A percentile compares a stretch with the other conserved stretches of the same genome.
phyloP scores from a whole-genome alignment of 1,284 basidiomycete genomes.

The Volvariella volvacea region DNA sequence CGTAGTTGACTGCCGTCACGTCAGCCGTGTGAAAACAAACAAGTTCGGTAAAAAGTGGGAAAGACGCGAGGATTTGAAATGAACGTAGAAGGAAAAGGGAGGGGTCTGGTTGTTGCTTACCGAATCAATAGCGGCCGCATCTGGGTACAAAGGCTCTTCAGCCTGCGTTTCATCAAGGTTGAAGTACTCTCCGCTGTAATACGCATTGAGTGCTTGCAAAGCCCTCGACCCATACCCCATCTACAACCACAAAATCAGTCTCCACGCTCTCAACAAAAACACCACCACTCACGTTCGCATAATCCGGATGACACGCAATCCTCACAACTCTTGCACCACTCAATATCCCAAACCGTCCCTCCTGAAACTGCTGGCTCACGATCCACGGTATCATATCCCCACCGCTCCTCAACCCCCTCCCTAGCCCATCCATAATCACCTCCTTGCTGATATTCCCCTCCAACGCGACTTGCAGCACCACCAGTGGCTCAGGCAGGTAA shows the following conservation, averaged over 20 bases:
- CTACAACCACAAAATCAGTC: slow-evolving; percentile 29
- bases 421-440: slow-evolving; percentile 82
- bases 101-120: too few species aligned
- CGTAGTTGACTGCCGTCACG: slow-evolving; percentile 29
- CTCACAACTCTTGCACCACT: slow-evolving; percentile 91
- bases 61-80: background rate
- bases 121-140: slow-evolving; percentile 52
- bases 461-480: slow-evolving; percentile 91
- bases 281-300: slow-evolving; percentile 59
- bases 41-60: background rate
- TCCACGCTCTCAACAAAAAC: slow-evolving; percentile 4
- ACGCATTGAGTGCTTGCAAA: slow-evolving; percentile 80
- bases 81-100: background rate
- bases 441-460: slow-evolving; percentile 92
- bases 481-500: slow-evolving; percentile 82
- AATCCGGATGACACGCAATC: slow-evolving; percentile 97
- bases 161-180: slow-evolving; percentile 71
- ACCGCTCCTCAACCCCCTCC: slow-evolving; percentile 74
- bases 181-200: slow-evolving; percentile 91
- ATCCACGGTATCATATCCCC: slow-evolving; percentile 99
- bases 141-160: slow-evolving; percentile 55
- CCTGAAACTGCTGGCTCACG: slow-evolving; percentile 94
- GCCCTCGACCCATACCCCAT: slow-evolving; percentile 99
- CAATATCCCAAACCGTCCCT: slow-evolving; percentile 88
- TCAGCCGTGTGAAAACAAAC: too few species aligned